Conservation (phyloP, 495 filamentous ascomycete species). For the Saxophila tyrrhenica region DNA sequence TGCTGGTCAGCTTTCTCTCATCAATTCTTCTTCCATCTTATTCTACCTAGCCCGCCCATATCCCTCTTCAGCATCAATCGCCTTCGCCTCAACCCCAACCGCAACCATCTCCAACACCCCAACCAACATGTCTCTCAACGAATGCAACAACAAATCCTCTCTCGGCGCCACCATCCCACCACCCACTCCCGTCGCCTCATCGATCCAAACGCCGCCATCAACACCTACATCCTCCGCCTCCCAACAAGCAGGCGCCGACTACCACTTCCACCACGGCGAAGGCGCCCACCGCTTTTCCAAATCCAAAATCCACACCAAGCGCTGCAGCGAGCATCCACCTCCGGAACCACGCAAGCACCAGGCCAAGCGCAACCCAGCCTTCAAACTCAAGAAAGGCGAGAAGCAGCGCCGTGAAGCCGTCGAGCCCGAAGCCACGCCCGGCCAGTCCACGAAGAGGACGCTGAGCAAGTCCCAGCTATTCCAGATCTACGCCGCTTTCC, state of each 20-base stretch:
- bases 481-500: not conserved
- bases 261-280: not conserved
- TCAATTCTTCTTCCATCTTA: not conserved
- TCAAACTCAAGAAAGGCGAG: no score
- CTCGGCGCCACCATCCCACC: no score
- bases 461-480: not conserved
- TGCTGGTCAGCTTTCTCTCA: not conserved
- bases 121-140: no score
- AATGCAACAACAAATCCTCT: no score
- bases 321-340: no score
- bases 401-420: not conserved
- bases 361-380: no score
- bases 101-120: no score
- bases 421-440: not conserved
- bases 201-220: no score
- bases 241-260: not conserved
- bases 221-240: no score
- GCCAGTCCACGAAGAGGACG: not conserved
- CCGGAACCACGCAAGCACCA: no score
- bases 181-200: no score
- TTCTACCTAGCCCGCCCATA: not conserved
- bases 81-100: not conserved
- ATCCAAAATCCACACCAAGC: not conserved
- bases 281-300: not conserved
- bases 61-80: not conserved